Percentiles rank a stretch among this genome's conserved stretches.
phyloP scores from a whole-genome alignment of 306 rosid species.

The Quercus alba region DNA sequence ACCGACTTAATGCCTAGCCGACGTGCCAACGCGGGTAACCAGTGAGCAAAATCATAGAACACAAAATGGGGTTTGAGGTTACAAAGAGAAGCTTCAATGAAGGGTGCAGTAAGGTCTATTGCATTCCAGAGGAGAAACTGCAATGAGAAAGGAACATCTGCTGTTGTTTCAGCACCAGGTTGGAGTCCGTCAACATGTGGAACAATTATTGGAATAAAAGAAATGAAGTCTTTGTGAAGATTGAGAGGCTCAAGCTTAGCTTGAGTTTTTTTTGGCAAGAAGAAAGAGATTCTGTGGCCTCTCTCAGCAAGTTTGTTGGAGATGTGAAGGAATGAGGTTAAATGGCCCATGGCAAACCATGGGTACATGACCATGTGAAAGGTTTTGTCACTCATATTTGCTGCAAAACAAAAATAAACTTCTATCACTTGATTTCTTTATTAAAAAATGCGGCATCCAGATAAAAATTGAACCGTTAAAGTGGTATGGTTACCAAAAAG shows the following conservation, averaged over 20 bases:
- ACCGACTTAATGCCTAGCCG: too few relatives aligned
- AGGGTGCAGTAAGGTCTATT: conserved; percentile 22
- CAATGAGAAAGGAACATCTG: conserved; percentile 17
- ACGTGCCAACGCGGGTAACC: too few relatives aligned
- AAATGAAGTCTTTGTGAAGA: conserved; percentile 20
- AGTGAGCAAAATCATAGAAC: too few relatives aligned
- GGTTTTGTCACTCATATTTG: too few relatives aligned
- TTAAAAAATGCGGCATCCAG: too few relatives aligned
- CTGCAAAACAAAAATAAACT: too few relatives aligned
- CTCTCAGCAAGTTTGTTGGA: conserved; percentile 34
- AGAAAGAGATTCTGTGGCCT: conserved; percentile 35
- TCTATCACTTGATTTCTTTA: too few relatives aligned
- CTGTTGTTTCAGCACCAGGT: conserved; percentile 25
- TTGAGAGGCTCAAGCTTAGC: conserved; percentile 23
- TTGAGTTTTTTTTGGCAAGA: conserved; percentile 23
- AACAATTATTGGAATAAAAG: conserved; percentile 25
- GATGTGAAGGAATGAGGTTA: conserved; percentile 28
- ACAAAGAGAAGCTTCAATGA: too few relatives aligned
- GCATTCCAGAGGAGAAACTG: conserved; percentile 20
- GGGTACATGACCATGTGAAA: conserved; percentile 32
- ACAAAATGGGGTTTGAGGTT: too few relatives aligned
- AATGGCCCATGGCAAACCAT: conserved; percentile 44
- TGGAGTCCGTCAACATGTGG: too few relatives aligned
- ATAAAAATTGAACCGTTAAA: too few relatives aligned
- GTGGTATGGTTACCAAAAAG: too few relatives aligned